Base-by-base conservation (phyloP, 768 basidiomycete species). In the Amanita muscaria region DNA sequence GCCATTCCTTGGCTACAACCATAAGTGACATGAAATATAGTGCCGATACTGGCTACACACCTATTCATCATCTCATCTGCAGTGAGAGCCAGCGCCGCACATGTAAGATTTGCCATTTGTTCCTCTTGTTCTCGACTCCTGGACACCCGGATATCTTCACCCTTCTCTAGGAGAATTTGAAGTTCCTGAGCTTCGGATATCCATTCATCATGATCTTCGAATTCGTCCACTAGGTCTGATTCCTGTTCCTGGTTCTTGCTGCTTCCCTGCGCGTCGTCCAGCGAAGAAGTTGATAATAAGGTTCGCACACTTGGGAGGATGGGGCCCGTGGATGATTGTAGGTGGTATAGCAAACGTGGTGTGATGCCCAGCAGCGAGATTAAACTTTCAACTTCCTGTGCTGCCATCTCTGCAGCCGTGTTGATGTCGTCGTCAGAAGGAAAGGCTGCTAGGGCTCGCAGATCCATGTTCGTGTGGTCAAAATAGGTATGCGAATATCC, bases 401-500 rank as follows among this genome's bases (percentile, higher is more conserved):
- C 50, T 6, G 59, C 60, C 3, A 36, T 29, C 2, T 37, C 27
- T 2, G 56, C 50, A n/a, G 40, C 49, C n/a, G 24, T 23, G 4
- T 49, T 23, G 19, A 61, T 58, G 19, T 60, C 55, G 5, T 11
- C 12, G 32, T 62, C 50, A 1, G 54, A 46, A 21, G 55, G 59
- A 40, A 54, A 61, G 10, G 27, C 33, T 1, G 53, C 46, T 1
- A 63, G 55, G 3, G 22, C 40, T 5, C 15, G 7, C 9, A 59
- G 31, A 49, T 58, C 48, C 3, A 56, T 35, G 10, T 45, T 54
- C 12, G 29, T 22, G 14, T 12, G 45, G 34, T 59, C 57, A n/a
- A 47, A 49, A 39, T 61, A 61, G n/a, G 54, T 61, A 38, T 63
- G 61, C 12, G 32, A 46, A 40, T 63, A 63, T 9, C 59, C 57